Evolutionary conservation across 2,329 filamentous ascomycete genomes (phyloP).

Genomic region (Neofusicoccum cordaticola): DNA sequence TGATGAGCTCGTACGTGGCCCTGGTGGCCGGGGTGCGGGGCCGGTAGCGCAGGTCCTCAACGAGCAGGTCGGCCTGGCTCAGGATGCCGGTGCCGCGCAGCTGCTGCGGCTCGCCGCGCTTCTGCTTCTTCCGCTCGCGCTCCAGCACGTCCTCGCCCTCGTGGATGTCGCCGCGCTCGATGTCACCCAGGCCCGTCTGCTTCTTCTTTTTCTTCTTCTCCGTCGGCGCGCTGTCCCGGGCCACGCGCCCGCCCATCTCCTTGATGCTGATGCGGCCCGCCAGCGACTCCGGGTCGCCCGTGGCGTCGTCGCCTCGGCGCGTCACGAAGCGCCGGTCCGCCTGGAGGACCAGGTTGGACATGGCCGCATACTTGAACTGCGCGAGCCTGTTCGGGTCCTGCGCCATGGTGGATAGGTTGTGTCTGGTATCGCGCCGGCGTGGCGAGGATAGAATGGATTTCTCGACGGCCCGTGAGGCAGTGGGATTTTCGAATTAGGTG

Average conservation of each 20-base stretch:
- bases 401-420: slow-evolving; percentile 57
- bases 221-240: slow-evolving; percentile 75
- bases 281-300: slow-evolving; percentile 94
- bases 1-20: slow-evolving; percentile 89
- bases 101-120: slow-evolving; percentile 69
- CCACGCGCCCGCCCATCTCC: slow-evolving; percentile 88
- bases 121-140: slow-evolving; percentile 82
- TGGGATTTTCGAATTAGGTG: slow-evolving; percentile 7
- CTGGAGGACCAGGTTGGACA: slow-evolving; percentile 99
- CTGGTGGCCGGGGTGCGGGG: slow-evolving; percentile 88
- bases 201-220: slow-evolving; percentile 61
- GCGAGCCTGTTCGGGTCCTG: slow-evolving; percentile 61
- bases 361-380: slow-evolving; percentile 98
- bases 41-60: slow-evolving; percentile 89
- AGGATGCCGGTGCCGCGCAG: slow-evolving; percentile 73
- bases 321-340: slow-evolving; percentile 95
- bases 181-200: slow-evolving; percentile 60
- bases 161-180: slow-evolving; percentile 71
- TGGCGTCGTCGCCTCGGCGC: slow-evolving; percentile 88
- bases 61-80: slow-evolving; percentile 77
- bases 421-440: slow-evolving; percentile 12
- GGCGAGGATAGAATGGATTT: slow-evolving; percentile 10
- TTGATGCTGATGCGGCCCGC: slow-evolving; percentile 89
- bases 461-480: slow-evolving; percentile 1
- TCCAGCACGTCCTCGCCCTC: slow-evolving; percentile 83